phyloP scores from a whole-genome alignment of 257 asterid genomes.

The Scutellaria minor region DNA sequence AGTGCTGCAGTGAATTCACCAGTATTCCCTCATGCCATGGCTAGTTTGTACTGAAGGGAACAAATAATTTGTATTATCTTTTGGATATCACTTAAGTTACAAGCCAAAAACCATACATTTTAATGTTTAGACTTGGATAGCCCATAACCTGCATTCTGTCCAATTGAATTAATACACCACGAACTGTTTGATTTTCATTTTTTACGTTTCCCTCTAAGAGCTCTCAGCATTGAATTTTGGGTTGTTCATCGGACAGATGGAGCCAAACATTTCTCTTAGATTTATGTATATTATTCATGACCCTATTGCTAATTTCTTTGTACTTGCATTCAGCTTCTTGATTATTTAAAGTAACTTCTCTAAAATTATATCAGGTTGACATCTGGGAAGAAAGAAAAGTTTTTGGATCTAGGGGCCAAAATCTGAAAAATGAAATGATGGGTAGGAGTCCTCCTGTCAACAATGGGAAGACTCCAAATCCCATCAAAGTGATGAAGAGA shows the following conservation, averaged over 20 bases:
- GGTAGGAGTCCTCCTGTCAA: conserved; percentile 60
- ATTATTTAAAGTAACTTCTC: conserved; percentile 9
- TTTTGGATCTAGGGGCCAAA: conserved; percentile 93
- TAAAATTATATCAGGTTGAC: conserved; percentile 59
- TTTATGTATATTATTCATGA: conserved; percentile 13
- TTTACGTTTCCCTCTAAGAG: conserved; percentile 15
- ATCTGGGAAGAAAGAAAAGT: conserved; percentile 98
- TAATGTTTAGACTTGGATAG: too few species aligned
- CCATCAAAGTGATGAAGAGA: conserved; percentile 82
- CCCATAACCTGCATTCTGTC: too few species aligned
- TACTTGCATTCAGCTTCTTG: neutral
- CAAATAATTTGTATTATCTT: too few species aligned
- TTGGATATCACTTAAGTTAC: too few species aligned
- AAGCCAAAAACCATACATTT: too few species aligned
- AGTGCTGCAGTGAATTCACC: too few species aligned
- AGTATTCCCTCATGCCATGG: too few species aligned
- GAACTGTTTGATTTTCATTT: neutral
- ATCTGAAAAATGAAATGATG: conserved; percentile 74
- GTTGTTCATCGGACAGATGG: conserved; percentile 10
- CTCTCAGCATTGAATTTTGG: conserved; percentile 1
- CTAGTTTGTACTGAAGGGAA: too few species aligned
- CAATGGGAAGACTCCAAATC: conserved; percentile 59
- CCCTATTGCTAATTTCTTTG: conserved; percentile 15
- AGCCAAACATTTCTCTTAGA: conserved; percentile 7
- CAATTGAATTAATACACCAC: neutral